These are phyloP conservation scores for Gossypioides kirkii DNA, from an alignment of 345 rosid genomes.

Conservation along the genomic window DNA sequence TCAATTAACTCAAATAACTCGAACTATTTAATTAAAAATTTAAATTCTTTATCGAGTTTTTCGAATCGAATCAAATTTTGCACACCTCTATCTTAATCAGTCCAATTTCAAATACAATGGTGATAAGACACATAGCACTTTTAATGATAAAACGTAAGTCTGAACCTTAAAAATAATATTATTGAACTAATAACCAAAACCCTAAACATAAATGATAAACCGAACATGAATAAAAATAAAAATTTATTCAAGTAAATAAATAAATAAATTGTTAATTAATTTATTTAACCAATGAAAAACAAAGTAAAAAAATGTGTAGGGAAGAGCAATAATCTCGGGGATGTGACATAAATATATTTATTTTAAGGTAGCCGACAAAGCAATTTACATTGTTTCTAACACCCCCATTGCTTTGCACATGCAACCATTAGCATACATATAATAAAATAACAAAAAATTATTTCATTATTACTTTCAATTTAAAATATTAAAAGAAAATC, in stretches of 20 bases:
- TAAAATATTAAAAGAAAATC: background rate
- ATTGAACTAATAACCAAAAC: too few species aligned
- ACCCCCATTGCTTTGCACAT: slow-evolving; percentile 26
- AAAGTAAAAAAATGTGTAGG: background rate
- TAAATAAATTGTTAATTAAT: background rate
- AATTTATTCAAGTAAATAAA: too few species aligned
- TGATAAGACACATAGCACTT: too few species aligned
- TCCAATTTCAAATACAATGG: too few species aligned
- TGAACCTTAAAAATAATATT: fast-evolving
- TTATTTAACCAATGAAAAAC: background rate
- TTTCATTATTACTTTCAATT: background rate
- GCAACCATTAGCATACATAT: slow-evolving; percentile 27
- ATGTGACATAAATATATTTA: slow-evolving; percentile 28
- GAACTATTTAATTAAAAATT: too few species aligned
- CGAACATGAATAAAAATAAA: too few species aligned
- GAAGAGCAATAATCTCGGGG: background rate
- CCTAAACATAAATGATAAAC: too few species aligned
- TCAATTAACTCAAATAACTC: too few species aligned
- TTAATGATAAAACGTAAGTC: fast-evolving
- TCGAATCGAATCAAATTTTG: too few species aligned
- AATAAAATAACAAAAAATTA: background rate
- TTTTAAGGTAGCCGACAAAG: slow-evolving; percentile 34
- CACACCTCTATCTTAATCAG: fast-evolving
- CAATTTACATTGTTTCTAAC: slow-evolving; percentile 23
- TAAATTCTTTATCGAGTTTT: too few species aligned